Percentiles rank a stretch among this genome's conserved stretches.
phyloP scores from a whole-genome alignment of 1,284 basidiomycete genomes.

The Xanthoconium separans region DNA sequence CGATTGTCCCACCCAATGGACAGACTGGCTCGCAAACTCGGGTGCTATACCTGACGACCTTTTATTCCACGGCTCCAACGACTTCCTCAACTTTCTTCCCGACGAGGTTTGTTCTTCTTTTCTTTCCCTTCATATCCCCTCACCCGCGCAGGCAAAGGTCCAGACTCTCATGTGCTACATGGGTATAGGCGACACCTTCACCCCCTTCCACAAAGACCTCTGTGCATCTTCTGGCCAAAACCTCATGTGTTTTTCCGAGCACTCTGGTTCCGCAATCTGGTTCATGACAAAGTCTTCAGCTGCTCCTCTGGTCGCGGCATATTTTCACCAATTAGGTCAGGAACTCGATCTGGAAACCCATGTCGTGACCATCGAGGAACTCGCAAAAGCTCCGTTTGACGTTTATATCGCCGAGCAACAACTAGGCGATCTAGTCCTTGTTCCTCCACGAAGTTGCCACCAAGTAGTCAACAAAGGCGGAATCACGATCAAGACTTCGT shows the following conservation, averaged over 20 bases:
- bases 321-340: slow-evolving; percentile 56
- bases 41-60: slow-evolving; percentile 49
- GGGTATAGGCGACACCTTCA: slow-evolving; percentile 73
- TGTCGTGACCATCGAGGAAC: slow-evolving; percentile 58
- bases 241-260: slow-evolving; percentile 74
- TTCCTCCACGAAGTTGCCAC: slow-evolving; percentile 74
- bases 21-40: slow-evolving; percentile 49
- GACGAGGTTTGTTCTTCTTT: slow-evolving; percentile 36
- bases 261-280: slow-evolving; percentile 71
- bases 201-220: slow-evolving; percentile 76
- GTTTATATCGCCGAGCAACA: slow-evolving; percentile 70
- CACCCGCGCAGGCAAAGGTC: slow-evolving; percentile 45
- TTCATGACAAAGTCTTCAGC: slow-evolving; percentile 70
- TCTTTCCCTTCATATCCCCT: slow-evolving; percentile 4
- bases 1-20: slow-evolving; percentile 63
- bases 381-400: slow-evolving; percentile 61
- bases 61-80: slow-evolving; percentile 47
- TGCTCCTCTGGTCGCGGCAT: slow-evolving; percentile 50
- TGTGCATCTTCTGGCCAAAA: slow-evolving; percentile 81
- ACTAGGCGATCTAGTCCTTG: slow-evolving; percentile 73
- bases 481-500: slow-evolving; percentile 74
- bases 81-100: slow-evolving; percentile 56
- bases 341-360: slow-evolving; percentile 74
- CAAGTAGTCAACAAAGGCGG: slow-evolving; percentile 78
- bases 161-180: slow-evolving; percentile 81